Conservation (phyloP, 306 rosid genomes). For the Cucumis cinereus region DNA sequence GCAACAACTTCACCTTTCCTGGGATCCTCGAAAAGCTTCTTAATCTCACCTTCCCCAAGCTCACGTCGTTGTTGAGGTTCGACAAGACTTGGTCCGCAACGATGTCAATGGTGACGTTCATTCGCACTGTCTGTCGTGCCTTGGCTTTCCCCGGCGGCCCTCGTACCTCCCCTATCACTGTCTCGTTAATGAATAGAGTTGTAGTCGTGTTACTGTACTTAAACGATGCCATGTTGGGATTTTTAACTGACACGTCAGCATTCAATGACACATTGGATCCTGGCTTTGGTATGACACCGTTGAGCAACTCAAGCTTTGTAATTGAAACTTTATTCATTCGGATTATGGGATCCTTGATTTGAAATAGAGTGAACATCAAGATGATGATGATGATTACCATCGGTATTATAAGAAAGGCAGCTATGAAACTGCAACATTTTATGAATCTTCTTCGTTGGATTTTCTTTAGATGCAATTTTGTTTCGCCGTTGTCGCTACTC, state of each 20-base stretch:
- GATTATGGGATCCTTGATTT: constrained; percentile 36
- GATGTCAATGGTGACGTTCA: constrained; percentile 40
- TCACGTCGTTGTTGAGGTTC: constrained; percentile 11
- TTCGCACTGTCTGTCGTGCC: constrained; percentile 34
- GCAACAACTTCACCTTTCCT: constrained; percentile 41
- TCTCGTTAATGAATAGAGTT: constrained; percentile 23
- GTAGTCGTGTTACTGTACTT: constrained; percentile 50
- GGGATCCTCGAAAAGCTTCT: constrained; percentile 46
- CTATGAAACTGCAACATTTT: constrained; percentile 23
- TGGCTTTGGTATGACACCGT: constrained; percentile 18
- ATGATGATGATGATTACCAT: constrained; percentile 14
- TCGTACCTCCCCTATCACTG: constrained; percentile 37
- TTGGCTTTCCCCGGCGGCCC: constrained; percentile 37
- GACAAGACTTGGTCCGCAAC: constrained; percentile 15
- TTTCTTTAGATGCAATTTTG: background rate
- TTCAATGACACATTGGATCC: constrained; percentile 34
- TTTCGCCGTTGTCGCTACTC: constrained; percentile 12
- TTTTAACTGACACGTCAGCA: constrained; percentile 45
- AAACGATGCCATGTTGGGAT: constrained; percentile 44
- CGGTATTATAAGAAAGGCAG: constrained; percentile 7
- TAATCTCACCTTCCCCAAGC: constrained; percentile 26
- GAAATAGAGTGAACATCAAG: constrained; percentile 35
- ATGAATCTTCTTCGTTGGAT: constrained; percentile 14
- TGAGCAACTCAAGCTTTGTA: constrained; percentile 23
- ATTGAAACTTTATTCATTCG: constrained; percentile 29